Base-by-base conservation (phyloP, 176 grass and related monocot species). In the Alloteropsis semialata region DNA sequence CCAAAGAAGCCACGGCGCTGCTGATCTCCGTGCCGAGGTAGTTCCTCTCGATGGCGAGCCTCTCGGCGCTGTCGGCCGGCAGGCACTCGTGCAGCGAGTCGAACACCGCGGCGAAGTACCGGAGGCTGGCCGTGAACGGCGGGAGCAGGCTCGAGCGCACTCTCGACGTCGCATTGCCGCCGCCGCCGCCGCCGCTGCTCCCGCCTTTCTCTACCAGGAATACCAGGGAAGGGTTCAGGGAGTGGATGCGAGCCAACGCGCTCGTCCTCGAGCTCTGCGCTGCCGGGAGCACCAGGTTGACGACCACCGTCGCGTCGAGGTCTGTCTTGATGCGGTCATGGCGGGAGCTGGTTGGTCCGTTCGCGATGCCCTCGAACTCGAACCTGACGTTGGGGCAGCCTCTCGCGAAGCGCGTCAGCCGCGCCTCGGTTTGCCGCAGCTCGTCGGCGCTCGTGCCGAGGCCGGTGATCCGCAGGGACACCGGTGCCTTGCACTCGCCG, bases 81-180 rank as follows among this genome's bases (percentile, higher is more conserved):
- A 97, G 91, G 85, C 87, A 86, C 54, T 92, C 88, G 74, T 97
- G 75, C 39, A 97, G 61, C 61, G 92, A 94, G 80, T 94, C 84
- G 80, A 94, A 97, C 84, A 92, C 87, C 10, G 95, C 84, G 6
- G 84, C 70, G 81, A 77, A 94, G 81, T 91, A 94, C 54, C 75
- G 88, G 62, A 97, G 82, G 65, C 30, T 72, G 49, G 81, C 88
- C 60, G 86, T 79, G 78, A 94, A 91, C 32, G 69, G 83, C 10
- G 90, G 75, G 0, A 91, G 46, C 69, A 94, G 65, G 77, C 77
- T 84, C 54, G 34, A 39, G 10, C 71, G 17, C 3, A 32, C 43
- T 71, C 59, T 76, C 41, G 50, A 69, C 44, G 80, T 66, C n/a
- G 30, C 48, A 30, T 43, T 72, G 16, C 17, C 8, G 36, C 32